phyloP scores from a whole-genome alignment of 1,139 yeast genomes.

The Trichomonascaceae sp. region DNA sequence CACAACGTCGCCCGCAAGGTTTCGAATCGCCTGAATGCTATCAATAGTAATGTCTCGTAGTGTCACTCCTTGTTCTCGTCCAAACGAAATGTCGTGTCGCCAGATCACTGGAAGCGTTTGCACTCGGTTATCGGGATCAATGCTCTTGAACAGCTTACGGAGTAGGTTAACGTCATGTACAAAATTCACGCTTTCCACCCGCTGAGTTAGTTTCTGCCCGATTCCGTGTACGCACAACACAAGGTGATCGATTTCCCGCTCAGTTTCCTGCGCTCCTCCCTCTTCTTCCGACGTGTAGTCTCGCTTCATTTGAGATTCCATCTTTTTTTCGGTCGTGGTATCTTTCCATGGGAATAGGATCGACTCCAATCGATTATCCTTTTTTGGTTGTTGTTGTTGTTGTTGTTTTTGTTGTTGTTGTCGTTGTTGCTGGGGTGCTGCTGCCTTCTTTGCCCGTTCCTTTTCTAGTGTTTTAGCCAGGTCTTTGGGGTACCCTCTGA shows the following conservation, averaged over 20 bases:
- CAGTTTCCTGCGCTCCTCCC: slow-evolving; percentile 2
- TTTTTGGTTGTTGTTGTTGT: background rate
- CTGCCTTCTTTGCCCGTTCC: slow-evolving; percentile 6
- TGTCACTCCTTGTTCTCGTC: slow-evolving; percentile 32
- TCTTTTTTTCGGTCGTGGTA: slow-evolving; percentile 6
- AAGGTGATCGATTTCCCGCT: slow-evolving; percentile 58
- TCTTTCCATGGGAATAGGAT: slow-evolving; percentile 5
- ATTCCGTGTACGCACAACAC: slow-evolving; percentile 82
- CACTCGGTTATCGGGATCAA: slow-evolving; percentile 35
- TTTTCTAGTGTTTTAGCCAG: slow-evolving; percentile 1
- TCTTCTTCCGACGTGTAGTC: slow-evolving; percentile 13
- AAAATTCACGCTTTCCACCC: slow-evolving; percentile 68
- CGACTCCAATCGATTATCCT: slow-evolving; percentile 1
- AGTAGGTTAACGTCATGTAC: slow-evolving; percentile 67
- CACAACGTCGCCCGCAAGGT: slow-evolving; percentile 70
- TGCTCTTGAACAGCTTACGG: slow-evolving; percentile 48
- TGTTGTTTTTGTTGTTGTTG: background rate
- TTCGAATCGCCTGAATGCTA: slow-evolving; percentile 63
- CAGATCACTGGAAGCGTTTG: slow-evolving; percentile 38
- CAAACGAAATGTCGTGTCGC: slow-evolving; percentile 20
- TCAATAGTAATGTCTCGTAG: slow-evolving; percentile 59
- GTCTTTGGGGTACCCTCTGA: slow-evolving; percentile 6
- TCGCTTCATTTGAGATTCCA: slow-evolving; percentile 18
- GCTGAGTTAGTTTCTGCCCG: slow-evolving; percentile 70
- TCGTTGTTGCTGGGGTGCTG: background rate